Percentiles rank a stretch among this genome's conserved stretches.
phyloP scores from a whole-genome alignment of 2,329 filamentous ascomycete species.

The Fusarium azukiicola region DNA sequence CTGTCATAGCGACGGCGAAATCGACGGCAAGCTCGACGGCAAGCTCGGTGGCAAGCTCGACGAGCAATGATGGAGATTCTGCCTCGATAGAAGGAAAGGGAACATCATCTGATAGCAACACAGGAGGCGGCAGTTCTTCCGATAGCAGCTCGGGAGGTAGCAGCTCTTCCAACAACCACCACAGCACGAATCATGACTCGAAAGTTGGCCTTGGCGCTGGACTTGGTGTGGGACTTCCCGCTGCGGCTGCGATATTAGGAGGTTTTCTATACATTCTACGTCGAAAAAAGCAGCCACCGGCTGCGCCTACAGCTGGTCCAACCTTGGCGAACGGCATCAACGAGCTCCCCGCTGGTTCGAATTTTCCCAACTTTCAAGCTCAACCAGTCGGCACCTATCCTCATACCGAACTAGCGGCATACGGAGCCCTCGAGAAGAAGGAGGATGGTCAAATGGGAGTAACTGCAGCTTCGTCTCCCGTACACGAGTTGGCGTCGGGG shows the following conservation, averaged over 20 bases:
- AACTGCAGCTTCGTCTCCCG: neutral
- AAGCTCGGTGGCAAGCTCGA: neutral
- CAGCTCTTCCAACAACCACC: neutral
- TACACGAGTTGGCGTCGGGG: neutral
- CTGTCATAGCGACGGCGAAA: neutral
- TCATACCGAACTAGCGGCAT: neutral
- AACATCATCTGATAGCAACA: neutral
- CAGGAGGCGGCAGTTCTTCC: neutral
- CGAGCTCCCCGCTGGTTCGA: neutral
- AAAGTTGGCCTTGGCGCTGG: constrained; percentile 6
- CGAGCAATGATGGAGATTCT: neutral
- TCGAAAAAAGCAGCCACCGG: neutral
- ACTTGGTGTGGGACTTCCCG: neutral
- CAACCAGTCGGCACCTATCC: neutral
- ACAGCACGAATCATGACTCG: neutral
- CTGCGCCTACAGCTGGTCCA: neutral
- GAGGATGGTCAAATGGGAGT: neutral
- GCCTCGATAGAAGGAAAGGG: neutral
- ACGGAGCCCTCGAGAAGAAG: neutral
- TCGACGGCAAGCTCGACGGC: no score
- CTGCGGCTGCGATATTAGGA: neutral
- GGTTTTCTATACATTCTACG: neutral
- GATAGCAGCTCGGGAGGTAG: neutral
- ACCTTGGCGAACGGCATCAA: neutral
- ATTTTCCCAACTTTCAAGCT: neutral